phyloP scores from a whole-genome alignment of 257 asterid species.

The Salvia hispanica region DNA sequence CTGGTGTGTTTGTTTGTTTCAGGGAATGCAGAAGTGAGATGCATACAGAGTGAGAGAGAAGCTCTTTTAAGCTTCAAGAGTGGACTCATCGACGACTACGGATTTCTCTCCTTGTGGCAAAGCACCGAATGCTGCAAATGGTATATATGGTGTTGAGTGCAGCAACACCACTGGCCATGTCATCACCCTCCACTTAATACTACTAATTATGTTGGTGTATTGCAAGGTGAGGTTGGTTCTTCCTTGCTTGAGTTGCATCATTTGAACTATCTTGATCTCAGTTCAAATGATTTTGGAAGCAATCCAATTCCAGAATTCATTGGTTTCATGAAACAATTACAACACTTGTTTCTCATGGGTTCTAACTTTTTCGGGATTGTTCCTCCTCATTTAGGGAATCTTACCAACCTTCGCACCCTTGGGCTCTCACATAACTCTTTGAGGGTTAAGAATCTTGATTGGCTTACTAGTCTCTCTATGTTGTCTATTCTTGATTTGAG shows the following conservation, averaged over 20 bases:
- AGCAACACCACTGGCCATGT: too few species aligned
- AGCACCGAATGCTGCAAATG: constrained; percentile 20
- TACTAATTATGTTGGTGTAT: too few species aligned
- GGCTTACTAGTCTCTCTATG: constrained; percentile 27
- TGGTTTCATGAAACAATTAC: too few species aligned
- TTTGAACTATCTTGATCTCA: constrained; percentile 28
- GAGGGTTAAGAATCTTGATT: not conserved
- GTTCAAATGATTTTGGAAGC: too few species aligned
- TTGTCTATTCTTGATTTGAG: constrained; percentile 12
- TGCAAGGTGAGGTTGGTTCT: too few species aligned
- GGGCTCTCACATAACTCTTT: not conserved
- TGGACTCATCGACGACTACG: not conserved
- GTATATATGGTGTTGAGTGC: constrained; percentile 14
- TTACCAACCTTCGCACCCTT: constrained; percentile 23
- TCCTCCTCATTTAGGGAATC: constrained; percentile 31
- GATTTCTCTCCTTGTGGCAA: constrained; percentile 22
- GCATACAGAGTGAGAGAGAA: constrained; percentile 15
- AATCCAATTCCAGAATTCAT: too few species aligned
- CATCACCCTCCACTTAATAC: too few species aligned
- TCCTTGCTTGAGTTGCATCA: constrained; percentile 33
- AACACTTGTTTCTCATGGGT: not conserved
- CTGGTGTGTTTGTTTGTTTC: not conserved
- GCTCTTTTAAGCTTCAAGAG: constrained; percentile 34
- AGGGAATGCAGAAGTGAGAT: constrained; percentile 12
- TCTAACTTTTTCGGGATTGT: constrained; percentile 19